Percentiles rank a stretch among this genome's conserved stretches.
phyloP scores from a whole-genome alignment of 768 basidiomycete species.

The Lenzites betulinus region DNA sequence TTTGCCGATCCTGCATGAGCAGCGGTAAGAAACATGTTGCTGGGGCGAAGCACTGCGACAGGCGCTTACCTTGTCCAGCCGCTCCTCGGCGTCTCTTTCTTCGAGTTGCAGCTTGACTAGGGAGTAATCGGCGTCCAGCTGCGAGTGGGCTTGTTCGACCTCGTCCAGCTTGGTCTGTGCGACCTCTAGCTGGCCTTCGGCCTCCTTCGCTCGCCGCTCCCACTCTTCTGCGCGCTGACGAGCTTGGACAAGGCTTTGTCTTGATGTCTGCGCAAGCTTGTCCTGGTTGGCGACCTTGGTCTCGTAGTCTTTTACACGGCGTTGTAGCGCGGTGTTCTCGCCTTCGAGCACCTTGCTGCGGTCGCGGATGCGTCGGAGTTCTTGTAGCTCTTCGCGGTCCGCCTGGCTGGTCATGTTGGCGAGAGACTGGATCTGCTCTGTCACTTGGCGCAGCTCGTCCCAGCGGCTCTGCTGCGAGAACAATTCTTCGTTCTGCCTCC shows the following conservation, averaged over 20 bases:
- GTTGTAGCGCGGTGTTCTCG: slow-evolving; percentile 67
- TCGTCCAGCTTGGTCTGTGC: slow-evolving; percentile 65
- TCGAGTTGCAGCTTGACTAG: slow-evolving; percentile 71
- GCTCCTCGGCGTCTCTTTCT: slow-evolving; percentile 71
- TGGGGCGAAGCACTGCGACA: too few relatives aligned
- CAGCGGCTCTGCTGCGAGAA: slow-evolving; percentile 69
- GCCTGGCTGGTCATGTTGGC: slow-evolving; percentile 59
- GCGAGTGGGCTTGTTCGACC: slow-evolving; percentile 60
- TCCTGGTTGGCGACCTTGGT: slow-evolving; percentile 61
- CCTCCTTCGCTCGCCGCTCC: slow-evolving; percentile 77
- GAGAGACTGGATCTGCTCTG: slow-evolving; percentile 74
- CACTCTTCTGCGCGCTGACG: slow-evolving; percentile 81
- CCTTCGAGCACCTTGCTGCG: slow-evolving; percentile 58
- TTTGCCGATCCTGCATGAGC: slow-evolving; percentile 63
- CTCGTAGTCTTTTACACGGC: slow-evolving; percentile 74
- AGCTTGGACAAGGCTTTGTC: slow-evolving; percentile 67
- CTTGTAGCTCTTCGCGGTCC: slow-evolving; percentile 72
- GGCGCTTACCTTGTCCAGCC: slow-evolving; percentile 62
- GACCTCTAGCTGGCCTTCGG: slow-evolving; percentile 63
- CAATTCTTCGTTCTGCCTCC: slow-evolving; percentile 61
- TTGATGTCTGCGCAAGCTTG: slow-evolving; percentile 53
- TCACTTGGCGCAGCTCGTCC: slow-evolving; percentile 71
- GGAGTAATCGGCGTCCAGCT: slow-evolving; percentile 72
- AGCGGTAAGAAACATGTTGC: neutral
- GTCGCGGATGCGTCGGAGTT: slow-evolving; percentile 66